Conservation (phyloP, 208 protist species). For the Leishmania major region DNA sequence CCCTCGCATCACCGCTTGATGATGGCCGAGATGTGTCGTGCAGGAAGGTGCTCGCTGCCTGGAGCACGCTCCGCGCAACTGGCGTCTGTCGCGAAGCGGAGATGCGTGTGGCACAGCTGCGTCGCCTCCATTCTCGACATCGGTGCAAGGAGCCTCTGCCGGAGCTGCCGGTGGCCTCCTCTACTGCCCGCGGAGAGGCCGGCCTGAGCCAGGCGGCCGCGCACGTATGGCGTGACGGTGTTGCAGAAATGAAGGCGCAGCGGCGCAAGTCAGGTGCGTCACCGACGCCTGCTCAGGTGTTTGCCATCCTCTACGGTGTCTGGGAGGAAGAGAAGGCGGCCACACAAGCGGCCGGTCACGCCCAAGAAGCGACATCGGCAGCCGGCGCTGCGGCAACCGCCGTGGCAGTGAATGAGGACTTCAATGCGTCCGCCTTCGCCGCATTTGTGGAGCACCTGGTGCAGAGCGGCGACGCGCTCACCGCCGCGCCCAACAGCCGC, state of each 20-base stretch:
- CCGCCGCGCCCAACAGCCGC: constrained; percentile 3
- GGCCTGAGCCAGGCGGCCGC: neutral
- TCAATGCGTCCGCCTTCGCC: constrained; percentile 21
- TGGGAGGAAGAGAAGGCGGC: constrained; percentile 9
- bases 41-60: constrained; percentile 29
- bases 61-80: constrained; percentile 20
- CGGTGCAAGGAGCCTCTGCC: constrained; percentile 16
- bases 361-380: neutral
- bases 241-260: constrained; percentile 31
- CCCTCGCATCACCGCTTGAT: neutral
- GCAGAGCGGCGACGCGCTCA: constrained; percentile 15
- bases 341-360: neutral
- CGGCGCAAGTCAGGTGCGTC: constrained; percentile 18
- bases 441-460: constrained; percentile 11
- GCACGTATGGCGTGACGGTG: constrained; percentile 11
- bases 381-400: neutral
- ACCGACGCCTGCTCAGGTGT: constrained; percentile 36
- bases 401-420: neutral
- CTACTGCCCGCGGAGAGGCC: neutral
- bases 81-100: constrained; percentile 13
- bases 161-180: neutral
- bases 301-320: constrained; percentile 33
- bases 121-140: constrained; percentile 16
- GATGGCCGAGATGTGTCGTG: constrained; percentile 6
- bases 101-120: constrained; percentile 21